These are phyloP conservation scores for Xylariaceae sp. DNA, from an alignment of 2,329 filamentous ascomycete species.

Conservation along the genomic window DNA sequence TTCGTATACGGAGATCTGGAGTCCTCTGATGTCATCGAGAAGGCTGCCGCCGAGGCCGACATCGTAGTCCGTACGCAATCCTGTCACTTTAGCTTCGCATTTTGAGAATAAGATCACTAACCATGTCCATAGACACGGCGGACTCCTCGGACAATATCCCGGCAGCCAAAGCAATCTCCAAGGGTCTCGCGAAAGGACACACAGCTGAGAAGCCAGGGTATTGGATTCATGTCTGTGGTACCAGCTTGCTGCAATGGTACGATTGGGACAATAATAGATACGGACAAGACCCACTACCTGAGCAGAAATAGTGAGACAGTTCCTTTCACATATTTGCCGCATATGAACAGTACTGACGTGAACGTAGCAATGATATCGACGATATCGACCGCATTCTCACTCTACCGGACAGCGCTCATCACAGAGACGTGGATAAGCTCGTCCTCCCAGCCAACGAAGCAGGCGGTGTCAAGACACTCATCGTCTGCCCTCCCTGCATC, in stretches of 20 bases:
- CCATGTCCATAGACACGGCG: conserved; percentile 38
- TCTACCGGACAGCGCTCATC: conserved; percentile 54
- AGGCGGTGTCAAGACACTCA: conserved; percentile 38
- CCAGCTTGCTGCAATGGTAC: conserved; percentile 45
- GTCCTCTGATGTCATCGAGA: conserved; percentile 42
- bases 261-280: conserved; percentile 39
- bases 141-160: conserved; percentile 44
- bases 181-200: conserved; percentile 42
- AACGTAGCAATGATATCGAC: conserved; percentile 49
- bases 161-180: conserved; percentile 41
- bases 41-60: conserved; percentile 48
- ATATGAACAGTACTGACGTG: not conserved
- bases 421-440: conserved; percentile 67
- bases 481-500: conserved; percentile 48
- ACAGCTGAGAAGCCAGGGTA: conserved; percentile 42
- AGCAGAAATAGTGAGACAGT: conserved; percentile 40
- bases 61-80: conserved; percentile 44
- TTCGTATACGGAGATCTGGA: conserved; percentile 48
- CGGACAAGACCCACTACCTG: conserved; percentile 41
- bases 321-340: not conserved
- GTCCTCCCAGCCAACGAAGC: conserved; percentile 43
- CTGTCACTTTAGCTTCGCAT: not conserved
- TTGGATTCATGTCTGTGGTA: conserved; percentile 50
- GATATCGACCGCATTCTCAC: conserved; percentile 52
- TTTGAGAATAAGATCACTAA: not conserved